Evolutionary conservation across 495 filamentous ascomycete genomes (phyloP), one percentile per base, ranked within the genome.

Genomic region (Daldinia vernicosa): DNA sequence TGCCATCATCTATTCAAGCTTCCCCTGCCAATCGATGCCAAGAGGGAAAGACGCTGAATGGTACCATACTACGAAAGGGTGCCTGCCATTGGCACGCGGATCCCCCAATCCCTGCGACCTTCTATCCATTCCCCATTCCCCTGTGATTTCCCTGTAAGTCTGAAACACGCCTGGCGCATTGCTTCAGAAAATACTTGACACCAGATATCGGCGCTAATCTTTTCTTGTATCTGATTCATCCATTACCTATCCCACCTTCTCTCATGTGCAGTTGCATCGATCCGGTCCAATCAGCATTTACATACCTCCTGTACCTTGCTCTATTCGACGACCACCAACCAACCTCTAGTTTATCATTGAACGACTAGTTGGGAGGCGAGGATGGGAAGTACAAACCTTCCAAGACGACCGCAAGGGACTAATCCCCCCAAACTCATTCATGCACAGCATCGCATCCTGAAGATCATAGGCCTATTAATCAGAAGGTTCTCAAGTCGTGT

Each of bases 111-210:
- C 70, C 66, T 73, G 70, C 61, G 61, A 69, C 50, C 66, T 51
- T 56, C 66, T 71, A 63, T 75, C 27, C 30, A 33, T 56, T 71
- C 65, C 73, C 27, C 30, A 33, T 56, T 35, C 8, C 28, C 30
- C n/a, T 35, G 9, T 12, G 28, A 17, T 28, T 50, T 54, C 70
- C 75, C 61, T 75, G 64, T 72, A 67, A 74, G 64, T 63, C 52
- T 77, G 75, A 77, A 77, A 77, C 75, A 56, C 55, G 75, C 74
- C 75, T 76, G 75, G 73, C 47, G 75, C 75, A 72, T 24, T 75
- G 75, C 73, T 75, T 74, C 75, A 77, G 75, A 77, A 74, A 69
- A 66, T 60, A 69, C 60, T 64, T 70, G 63, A 61, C 55, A 39
- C 67, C 45, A 74, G 67, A 69, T 64, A 67, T 69, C 66, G 70